Conservation (phyloP, 2,329 filamentous ascomycete genomes). For the Ceratocystis variospora region DNA sequence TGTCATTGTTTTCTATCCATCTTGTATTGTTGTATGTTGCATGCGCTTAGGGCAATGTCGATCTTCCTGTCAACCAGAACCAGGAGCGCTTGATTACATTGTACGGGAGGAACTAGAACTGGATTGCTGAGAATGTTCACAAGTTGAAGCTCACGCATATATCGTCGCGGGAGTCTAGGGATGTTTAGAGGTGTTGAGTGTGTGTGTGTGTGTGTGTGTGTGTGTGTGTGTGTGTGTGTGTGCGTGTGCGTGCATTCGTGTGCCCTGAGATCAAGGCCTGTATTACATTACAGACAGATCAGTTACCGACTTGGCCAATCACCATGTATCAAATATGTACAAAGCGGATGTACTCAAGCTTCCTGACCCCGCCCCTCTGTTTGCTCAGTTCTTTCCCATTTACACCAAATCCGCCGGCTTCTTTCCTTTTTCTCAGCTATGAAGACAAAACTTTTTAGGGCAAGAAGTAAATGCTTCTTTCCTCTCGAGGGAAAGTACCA, state of each 20-base stretch:
- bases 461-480: too few relatives aligned
- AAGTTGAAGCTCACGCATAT: not conserved
- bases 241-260: too few relatives aligned
- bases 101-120: not conserved
- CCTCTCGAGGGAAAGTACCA: not conserved
- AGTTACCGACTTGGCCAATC: not conserved
- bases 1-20: not conserved
- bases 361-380: not conserved
- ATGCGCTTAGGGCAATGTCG: conserved; percentile 1
- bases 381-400: not conserved
- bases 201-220: not conserved
- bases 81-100: not conserved
- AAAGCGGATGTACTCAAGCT: not conserved
- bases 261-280: too few relatives aligned
- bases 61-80: conserved; percentile 3
- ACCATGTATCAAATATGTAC: not conserved
- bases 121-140: not conserved
- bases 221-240: not conserved
- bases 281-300: too few relatives aligned
- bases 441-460: too few relatives aligned
- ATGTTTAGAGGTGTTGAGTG: not conserved
- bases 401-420: too few relatives aligned
- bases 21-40: not conserved
- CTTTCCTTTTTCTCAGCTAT: too few relatives aligned
- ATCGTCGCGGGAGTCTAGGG: not conserved